phyloP scores from a whole-genome alignment of 371 early-diverging fungal species.

The Mucor indicus region DNA sequence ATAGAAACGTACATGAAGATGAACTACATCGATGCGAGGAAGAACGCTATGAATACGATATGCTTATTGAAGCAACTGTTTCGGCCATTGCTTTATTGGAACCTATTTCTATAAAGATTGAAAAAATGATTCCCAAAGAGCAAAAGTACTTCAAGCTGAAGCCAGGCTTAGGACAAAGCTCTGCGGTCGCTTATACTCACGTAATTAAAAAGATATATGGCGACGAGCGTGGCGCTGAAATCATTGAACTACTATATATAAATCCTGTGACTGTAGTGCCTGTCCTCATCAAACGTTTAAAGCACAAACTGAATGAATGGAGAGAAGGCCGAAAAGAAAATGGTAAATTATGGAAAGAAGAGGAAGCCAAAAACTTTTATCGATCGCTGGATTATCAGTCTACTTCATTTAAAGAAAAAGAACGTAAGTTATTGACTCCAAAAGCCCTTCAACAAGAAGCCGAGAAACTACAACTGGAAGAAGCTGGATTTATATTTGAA shows the following conservation, averaged over 20 bases:
- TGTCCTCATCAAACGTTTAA: constrained; percentile 88
- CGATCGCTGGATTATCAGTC: constrained; percentile 97
- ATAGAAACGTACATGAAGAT: constrained; percentile 93
- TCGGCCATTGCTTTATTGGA: constrained; percentile 88
- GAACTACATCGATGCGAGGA: constrained; percentile 93
- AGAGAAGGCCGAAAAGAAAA: constrained; percentile 26
- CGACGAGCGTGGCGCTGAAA: constrained; percentile 75
- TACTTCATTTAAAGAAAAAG: constrained; percentile 80
- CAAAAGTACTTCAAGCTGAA: constrained; percentile 64
- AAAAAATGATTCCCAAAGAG: constrained; percentile 80
- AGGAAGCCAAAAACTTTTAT: constrained; percentile 91
- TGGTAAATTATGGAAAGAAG: constrained; percentile 96
- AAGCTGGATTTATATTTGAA: constrained; percentile 43
- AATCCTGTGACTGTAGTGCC: constrained; percentile 93
- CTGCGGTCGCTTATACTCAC: constrained; percentile 35
- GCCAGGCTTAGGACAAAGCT: constrained; percentile 77
- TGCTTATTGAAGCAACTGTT: constrained; percentile 93
- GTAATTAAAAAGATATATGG: constrained; percentile 92
- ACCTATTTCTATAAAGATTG: constrained; percentile 71
- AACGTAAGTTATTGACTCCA: constrained; percentile 74
- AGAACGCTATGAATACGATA: constrained; percentile 92
- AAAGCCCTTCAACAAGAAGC: constrained; percentile 82
- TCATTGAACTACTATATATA: constrained; percentile 86
- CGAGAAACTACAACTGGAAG: constrained; percentile 43
- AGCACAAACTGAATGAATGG: constrained; percentile 97